Evolutionary conservation across 2,329 filamentous ascomycete genomes (phyloP), one percentile per base, ranked within the genome.

Genomic region (Penicillium sclerotiorum): DNA sequence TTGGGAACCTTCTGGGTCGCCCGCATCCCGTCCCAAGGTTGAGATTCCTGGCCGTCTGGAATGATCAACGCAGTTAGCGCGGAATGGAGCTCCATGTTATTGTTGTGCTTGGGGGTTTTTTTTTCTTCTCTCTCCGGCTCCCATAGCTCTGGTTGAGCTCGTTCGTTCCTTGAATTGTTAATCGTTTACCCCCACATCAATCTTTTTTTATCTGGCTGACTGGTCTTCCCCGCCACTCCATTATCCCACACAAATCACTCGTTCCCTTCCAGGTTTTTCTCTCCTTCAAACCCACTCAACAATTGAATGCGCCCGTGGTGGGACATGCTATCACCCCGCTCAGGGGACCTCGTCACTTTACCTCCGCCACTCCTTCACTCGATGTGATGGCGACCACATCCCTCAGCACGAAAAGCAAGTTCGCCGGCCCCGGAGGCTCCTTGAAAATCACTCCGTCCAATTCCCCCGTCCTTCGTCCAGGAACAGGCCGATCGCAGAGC

Each of bases 381-480:
- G 62, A 65, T 62, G 63, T 57, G 43, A 73, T 74, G 72, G 67
- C 71, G 47, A 67, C 66, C 55, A 57, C 68, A 27, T 52, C 53
- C 15, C 51, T 62, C 47, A 65, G 56, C 43, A 50, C 61, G 44
- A 74, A 70, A 62, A 66, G 59, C 64, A 74, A 71, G 53, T 50
- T 66, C 27, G 58, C 60, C 51, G 65, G 61, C 15, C 58, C 65
- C 11, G 59, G 63, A 23, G 57, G 67, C 45, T 71, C 71, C 37
- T 75, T 88, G 59, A 88, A 84, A 73, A 72, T 87, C 59, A 91
- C 89, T 49, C 89, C 90, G 48, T 86, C 88, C 52, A 90, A 85
- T 69, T 91, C 89, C 50, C 89, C 89, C 47, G 86, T 82, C 64
- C 68, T 84, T 40, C 78, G 79, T 50, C 81, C 85, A 32, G 80